Base-by-base conservation (phyloP, 2,329 filamentous ascomycete genomes). In the Claviceps lovelessii region DNA sequence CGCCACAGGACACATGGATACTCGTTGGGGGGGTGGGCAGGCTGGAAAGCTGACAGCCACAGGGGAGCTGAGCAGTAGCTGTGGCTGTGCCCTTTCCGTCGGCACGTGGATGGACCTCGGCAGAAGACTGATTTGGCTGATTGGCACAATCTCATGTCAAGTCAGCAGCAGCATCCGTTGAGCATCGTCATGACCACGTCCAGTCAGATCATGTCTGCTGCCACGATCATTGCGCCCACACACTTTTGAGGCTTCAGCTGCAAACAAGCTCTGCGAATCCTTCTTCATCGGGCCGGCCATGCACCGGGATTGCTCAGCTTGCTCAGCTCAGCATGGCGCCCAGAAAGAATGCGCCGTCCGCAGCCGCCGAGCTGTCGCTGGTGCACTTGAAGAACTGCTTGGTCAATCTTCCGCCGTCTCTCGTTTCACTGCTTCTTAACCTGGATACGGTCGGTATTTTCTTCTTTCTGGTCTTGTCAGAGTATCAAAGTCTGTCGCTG, bases 371-470 rank as follows among this genome's bases (percentile, higher is more conserved):
- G 73, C 79, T 97, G 61, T 86, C 86, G 54, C 79, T 97, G 57
- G 81, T 89, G 50, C 88, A 90, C 61, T 78, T 97, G 57, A 94
- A 95, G 75, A 97, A 86, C 69, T 98, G 93, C 72, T 78, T 98
- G 53, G 88, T 95, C 68, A 97, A 97, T 71, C 79, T 98, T 52
- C 93, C 93, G 50, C 73, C 87, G 5, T 85, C 88, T 31, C 76
- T 98, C 55, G 90, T 94, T 55, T 85, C 88, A 41, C 72, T 95
- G 54, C 80, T 98, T 51, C 81, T 91, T 62, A 95, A 90, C 72
- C 80, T 90, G 62, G 94, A 97, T 67, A 90, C 90, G 47, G 88
- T 95, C 76, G 72, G 86, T 8, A 47, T 35, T 10, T 46, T n/a
- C 37, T 23, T 8, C 35, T 53, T 63, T 69, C 55, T 15, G 3